Conservation (phyloP, 2,329 filamentous ascomycete species). For the Huntiella bhutanensis region DNA sequence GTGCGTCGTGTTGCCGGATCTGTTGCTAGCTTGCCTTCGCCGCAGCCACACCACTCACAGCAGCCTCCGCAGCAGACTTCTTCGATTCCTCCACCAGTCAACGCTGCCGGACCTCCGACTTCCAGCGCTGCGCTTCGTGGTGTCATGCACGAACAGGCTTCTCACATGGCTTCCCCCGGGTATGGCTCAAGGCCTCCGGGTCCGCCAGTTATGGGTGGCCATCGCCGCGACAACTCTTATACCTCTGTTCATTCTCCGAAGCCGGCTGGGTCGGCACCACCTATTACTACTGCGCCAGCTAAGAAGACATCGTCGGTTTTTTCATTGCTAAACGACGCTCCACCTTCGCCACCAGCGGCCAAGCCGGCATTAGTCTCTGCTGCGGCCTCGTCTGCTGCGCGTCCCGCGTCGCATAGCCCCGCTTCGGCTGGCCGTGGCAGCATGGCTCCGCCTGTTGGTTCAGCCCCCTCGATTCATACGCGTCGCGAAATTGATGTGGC, state of each 20-base stretch:
- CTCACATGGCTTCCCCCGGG: no score
- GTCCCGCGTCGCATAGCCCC: constrained; percentile 28
- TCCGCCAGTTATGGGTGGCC: background rate
- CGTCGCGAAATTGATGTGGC: constrained; percentile 29
- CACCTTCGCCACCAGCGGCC: constrained; percentile 24
- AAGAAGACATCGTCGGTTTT: constrained; percentile 45
- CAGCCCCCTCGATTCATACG: constrained; percentile 17
- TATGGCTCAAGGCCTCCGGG: no score
- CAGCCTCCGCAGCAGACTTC: background rate
- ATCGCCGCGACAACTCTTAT: constrained; percentile 6
- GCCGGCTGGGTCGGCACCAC: constrained; percentile 15
- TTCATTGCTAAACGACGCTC: constrained; percentile 43
- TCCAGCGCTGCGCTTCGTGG: background rate
- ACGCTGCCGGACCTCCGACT: background rate
- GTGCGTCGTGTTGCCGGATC: no score
- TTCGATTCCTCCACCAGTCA: background rate
- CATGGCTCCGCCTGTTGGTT: constrained; percentile 21
- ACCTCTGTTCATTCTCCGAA: constrained; percentile 2
- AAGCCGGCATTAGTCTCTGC: constrained; percentile 30
- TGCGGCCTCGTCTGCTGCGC: constrained; percentile 21
- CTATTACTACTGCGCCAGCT: constrained; percentile 16
- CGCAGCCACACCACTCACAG: background rate
- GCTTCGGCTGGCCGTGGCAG: constrained; percentile 21
- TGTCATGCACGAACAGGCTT: background rate
- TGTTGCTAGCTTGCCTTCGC: background rate